A percentile compares a stretch with the other conserved stretches of the same genome.
phyloP scores from a whole-genome alignment of 768 basidiomycete species.

The Asterophora parasitica region DNA sequence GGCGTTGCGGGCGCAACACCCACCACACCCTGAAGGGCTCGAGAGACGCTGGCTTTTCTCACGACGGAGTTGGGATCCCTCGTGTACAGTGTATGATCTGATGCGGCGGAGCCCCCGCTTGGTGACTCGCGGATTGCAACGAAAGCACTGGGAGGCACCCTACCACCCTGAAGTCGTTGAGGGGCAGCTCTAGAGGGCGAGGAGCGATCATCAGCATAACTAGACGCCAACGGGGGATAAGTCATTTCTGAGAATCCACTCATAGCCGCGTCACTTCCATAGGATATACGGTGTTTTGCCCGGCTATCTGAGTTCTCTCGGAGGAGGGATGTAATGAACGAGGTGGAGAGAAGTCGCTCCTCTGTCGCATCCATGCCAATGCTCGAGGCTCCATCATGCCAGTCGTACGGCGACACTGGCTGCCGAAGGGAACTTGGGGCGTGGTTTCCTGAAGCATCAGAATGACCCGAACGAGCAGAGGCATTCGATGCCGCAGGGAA shows the following conservation, averaged over 20 bases:
- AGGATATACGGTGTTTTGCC: slow-evolving; percentile 25
- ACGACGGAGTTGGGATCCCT: slow-evolving; percentile 21
- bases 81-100: slow-evolving; percentile 34
- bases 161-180: slow-evolving; percentile 16
- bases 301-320: slow-evolving; percentile 35
- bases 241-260: slow-evolving; percentile 53
- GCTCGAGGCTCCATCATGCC: slow-evolving; percentile 58
- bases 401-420: slow-evolving; percentile 39
- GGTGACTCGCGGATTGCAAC: slow-evolving; percentile 23
- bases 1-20: slow-evolving; percentile 30
- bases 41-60: slow-evolving; percentile 23
- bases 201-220: slow-evolving; percentile 8
- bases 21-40: slow-evolving; percentile 17
- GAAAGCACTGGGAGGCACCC: slow-evolving; percentile 34
- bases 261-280: slow-evolving; percentile 33
- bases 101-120: slow-evolving; percentile 28
- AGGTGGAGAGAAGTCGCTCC: slow-evolving; percentile 53
- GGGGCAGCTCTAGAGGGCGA: slow-evolving; percentile 7
- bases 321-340: slow-evolving; percentile 56
- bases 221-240: slow-evolving; percentile 39
- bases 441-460: not conserved
- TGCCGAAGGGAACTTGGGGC: slow-evolving; percentile 11
- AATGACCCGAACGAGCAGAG: slow-evolving; percentile 5
- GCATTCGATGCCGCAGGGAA: slow-evolving; percentile 6
- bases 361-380: slow-evolving; percentile 54